phyloP scores from a whole-genome alignment of 768 basidiomycete species.

The Leccinum aurantiacum region DNA sequence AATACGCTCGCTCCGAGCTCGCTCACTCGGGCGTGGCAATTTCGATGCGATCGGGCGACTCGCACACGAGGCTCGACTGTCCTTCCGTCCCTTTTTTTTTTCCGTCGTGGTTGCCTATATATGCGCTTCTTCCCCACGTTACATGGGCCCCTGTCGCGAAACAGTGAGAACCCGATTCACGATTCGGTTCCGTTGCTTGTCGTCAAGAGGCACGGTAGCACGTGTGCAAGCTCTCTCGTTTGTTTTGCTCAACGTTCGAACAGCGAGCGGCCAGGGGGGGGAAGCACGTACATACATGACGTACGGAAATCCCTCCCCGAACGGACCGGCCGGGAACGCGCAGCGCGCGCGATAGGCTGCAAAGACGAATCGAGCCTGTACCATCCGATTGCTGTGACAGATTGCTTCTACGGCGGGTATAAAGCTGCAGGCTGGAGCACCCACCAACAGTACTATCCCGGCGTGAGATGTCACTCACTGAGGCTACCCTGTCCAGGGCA shows the following conservation, averaged over 20 bases:
- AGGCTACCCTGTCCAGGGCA: neutral
- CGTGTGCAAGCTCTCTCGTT: neutral
- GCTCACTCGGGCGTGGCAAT: neutral
- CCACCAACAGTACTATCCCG: neutral
- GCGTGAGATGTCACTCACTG: conserved; percentile 5
- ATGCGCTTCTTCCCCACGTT: conserved; percentile 15
- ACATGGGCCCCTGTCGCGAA: conserved; percentile 8
- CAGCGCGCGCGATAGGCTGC: neutral
- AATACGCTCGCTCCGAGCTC: neutral
- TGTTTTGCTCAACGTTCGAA: neutral
- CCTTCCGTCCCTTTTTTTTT: neutral
- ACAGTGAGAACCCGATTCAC: neutral
- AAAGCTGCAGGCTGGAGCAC: neutral
- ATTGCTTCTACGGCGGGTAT: conserved; percentile 2
- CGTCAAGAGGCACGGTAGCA: neutral
- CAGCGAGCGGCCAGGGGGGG: neutral
- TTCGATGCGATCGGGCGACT: neutral
- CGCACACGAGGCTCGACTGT: neutral
- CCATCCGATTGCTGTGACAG: neutral
- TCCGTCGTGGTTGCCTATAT: neutral
- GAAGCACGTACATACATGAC: neutral
- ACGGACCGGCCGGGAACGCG: neutral
- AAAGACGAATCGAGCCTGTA: neutral
- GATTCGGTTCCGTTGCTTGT: neutral
- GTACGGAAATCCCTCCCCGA: neutral